These are phyloP conservation scores for Plectosphaerella sp. DNA, from an alignment of 2,329 filamentous ascomycete genomes.

Conservation along the genomic window DNA sequence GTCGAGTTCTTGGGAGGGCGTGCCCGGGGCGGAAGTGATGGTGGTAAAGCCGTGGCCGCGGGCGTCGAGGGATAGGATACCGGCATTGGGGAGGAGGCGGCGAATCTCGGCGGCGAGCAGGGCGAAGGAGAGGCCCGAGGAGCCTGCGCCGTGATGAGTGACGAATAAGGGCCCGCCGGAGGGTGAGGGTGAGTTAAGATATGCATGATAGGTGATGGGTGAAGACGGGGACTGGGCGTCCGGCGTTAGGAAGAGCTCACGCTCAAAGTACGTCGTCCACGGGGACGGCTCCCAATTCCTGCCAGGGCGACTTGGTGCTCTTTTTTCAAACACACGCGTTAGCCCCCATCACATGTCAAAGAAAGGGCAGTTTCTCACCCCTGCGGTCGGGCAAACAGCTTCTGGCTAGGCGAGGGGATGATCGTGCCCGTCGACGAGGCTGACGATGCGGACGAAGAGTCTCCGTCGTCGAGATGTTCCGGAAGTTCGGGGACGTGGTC, in stretches of 20 bases:
- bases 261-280: conserved; percentile 89
- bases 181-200: conserved; percentile 75
- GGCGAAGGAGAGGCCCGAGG: conserved; percentile 83
- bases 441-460: conserved; percentile 76
- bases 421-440: conserved; percentile 91
- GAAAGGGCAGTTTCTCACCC: conserved; percentile 44
- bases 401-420: conserved; percentile 69
- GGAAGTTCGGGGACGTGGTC: conserved; percentile 42
- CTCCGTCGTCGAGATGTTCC: conserved; percentile 51
- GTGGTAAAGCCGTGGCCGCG: conserved; percentile 77
- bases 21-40: conserved; percentile 27
- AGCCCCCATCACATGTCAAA: background rate
- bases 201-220: conserved; percentile 70
- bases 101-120: conserved; percentile 73
- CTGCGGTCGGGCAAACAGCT: conserved; percentile 67
- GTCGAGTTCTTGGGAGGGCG: conserved; percentile 39
- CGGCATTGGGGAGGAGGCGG: conserved; percentile 71
- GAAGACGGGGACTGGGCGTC: conserved; percentile 21
- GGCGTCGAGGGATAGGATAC: conserved; percentile 80
- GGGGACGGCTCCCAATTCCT: conserved; percentile 61
- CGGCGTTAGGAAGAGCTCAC: conserved; percentile 71
- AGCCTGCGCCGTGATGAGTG: conserved; percentile 91
- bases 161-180: conserved; percentile 75
- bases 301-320: conserved; percentile 25
- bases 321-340: background rate